Percentiles rank a stretch among this genome's conserved stretches.
Evolutionary conservation across 2,329 filamentous ascomycete genomes (phyloP).

Genomic region (Colletotrichum liriopes): DNA sequence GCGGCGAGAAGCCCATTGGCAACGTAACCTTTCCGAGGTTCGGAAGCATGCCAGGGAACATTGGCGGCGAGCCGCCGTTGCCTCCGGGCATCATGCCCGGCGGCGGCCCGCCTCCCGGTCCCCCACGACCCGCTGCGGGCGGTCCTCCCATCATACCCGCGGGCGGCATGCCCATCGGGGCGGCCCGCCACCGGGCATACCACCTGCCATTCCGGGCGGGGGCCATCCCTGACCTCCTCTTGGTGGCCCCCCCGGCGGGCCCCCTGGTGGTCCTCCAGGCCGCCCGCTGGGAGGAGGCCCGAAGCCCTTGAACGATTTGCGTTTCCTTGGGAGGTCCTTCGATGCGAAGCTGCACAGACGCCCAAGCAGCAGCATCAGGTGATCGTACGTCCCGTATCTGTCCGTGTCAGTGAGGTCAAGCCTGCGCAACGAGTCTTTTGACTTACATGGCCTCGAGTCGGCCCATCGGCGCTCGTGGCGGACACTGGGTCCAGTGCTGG

Average conservation of each 20-base stretch:
- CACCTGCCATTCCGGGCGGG: slow-evolving; percentile 30
- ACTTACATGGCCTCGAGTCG: slow-evolving; percentile 80
- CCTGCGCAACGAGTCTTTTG: not conserved
- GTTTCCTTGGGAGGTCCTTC: slow-evolving; percentile 84
- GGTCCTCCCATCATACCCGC: slow-evolving; percentile 16
- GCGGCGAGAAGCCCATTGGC: slow-evolving; percentile 70
- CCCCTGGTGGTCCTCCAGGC: slow-evolving; percentile 50
- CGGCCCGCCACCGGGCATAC: slow-evolving; percentile 17
- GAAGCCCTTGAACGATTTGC: slow-evolving; percentile 73
- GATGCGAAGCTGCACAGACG: slow-evolving; percentile 85
- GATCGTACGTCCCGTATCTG: slow-evolving; percentile 91
- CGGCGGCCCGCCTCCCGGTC: slow-evolving; percentile 16
- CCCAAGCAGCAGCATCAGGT: slow-evolving; percentile 85
- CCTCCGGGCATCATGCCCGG: slow-evolving; percentile 43
- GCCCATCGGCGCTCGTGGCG: slow-evolving; percentile 86
- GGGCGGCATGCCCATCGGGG: slow-evolving; percentile 30
- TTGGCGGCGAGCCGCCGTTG: slow-evolving; percentile 57
- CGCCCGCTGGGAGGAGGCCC: slow-evolving; percentile 60
- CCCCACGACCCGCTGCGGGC: slow-evolving; percentile 39
- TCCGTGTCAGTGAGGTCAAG: slow-evolving; percentile 46
- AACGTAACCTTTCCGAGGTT: slow-evolving; percentile 64
- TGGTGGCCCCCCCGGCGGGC: slow-evolving; percentile 51
- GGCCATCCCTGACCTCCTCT: slow-evolving; percentile 24
- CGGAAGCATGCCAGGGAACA: slow-evolving; percentile 71
- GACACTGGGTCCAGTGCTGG: slow-evolving; percentile 86